Evolutionary conservation across 208 protist genomes (phyloP).

Genomic region (Wallacemonas sp.): DNA sequence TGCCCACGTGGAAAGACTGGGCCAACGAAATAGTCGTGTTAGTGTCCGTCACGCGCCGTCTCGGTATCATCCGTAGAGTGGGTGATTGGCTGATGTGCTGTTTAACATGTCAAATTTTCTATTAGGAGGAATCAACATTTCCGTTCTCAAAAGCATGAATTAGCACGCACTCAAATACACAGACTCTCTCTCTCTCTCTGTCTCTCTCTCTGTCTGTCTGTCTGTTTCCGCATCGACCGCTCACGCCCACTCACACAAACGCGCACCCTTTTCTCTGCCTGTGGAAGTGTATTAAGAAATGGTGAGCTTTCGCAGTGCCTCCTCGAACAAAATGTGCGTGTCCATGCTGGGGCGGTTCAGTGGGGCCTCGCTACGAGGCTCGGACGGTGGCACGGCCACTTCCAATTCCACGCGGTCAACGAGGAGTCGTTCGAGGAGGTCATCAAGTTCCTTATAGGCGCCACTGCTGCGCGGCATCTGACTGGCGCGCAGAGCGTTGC

Average conservation of each 20-base stretch:
- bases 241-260: not conserved
- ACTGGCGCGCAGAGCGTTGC: slow-evolving; percentile 65
- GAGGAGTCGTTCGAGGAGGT: slow-evolving; percentile 40
- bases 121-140: too few species aligned
- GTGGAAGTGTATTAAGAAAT: not conserved
- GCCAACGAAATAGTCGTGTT: too few species aligned
- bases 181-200: too few species aligned
- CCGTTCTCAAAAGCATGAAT: too few species aligned
- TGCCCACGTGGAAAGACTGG: too few species aligned
- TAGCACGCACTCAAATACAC: too few species aligned
- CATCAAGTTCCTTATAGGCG: slow-evolving; percentile 33
- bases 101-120: too few species aligned
- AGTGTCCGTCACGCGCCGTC: too few species aligned
- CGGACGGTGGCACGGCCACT: slow-evolving; percentile 30
- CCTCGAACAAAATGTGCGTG: slow-evolving; percentile 65
- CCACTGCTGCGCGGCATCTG: slow-evolving; percentile 21
- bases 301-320: slow-evolving; percentile 46
- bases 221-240: not conserved
- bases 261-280: not conserved
- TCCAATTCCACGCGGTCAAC: slow-evolving; percentile 49
- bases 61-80: too few species aligned
- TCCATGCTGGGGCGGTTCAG: slow-evolving; percentile 68
- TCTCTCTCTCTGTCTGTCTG: too few species aligned
- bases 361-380: slow-evolving; percentile 23
- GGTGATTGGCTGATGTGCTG: too few species aligned